Evolutionary conservation across 371 early-diverging fungal genomes (phyloP).

Genomic region (Rhizopus sp.): DNA sequence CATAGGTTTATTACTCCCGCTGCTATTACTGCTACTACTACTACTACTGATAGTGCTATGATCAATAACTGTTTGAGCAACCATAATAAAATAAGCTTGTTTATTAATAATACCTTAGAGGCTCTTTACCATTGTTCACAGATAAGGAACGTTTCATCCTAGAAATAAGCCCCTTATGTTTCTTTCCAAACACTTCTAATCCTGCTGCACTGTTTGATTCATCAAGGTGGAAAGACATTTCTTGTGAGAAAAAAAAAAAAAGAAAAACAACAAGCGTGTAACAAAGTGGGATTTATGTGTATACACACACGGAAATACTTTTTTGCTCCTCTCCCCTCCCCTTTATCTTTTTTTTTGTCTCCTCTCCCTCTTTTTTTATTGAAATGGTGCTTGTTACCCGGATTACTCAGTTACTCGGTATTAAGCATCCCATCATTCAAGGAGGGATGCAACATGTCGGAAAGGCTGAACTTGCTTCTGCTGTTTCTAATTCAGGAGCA

Average conservation of each 20-base stretch:
- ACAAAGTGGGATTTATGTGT: too few species aligned
- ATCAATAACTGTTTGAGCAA: background rate
- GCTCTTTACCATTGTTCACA: conserved; percentile 4
- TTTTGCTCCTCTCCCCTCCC: too few species aligned
- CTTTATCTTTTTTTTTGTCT: too few species aligned
- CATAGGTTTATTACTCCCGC: background rate
- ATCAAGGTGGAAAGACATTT: conserved; percentile 7
- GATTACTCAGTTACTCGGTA: conserved; percentile 64
- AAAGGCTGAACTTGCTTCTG: conserved; percentile 74
- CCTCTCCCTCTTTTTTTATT: background rate
- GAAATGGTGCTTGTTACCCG: conserved; percentile 58
- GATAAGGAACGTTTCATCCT: conserved; percentile 29
- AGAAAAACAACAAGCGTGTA: background rate
- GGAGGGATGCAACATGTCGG: conserved; percentile 63
- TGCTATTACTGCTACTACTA: too few species aligned
- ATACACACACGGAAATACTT: too few species aligned
- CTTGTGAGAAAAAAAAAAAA: background rate
- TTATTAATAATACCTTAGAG: conserved; percentile 1
- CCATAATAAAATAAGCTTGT: too few species aligned
- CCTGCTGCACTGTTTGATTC: conserved; percentile 6
- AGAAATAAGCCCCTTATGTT: conserved; percentile 21
- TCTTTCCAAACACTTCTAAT: conserved; percentile 17
- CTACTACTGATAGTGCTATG: background rate
- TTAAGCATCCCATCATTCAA: conserved; percentile 67
- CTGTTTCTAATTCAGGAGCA: conserved; percentile 96